phyloP scores from a whole-genome alignment of 345 rosid species.

The Brassica rapa region DNA sequence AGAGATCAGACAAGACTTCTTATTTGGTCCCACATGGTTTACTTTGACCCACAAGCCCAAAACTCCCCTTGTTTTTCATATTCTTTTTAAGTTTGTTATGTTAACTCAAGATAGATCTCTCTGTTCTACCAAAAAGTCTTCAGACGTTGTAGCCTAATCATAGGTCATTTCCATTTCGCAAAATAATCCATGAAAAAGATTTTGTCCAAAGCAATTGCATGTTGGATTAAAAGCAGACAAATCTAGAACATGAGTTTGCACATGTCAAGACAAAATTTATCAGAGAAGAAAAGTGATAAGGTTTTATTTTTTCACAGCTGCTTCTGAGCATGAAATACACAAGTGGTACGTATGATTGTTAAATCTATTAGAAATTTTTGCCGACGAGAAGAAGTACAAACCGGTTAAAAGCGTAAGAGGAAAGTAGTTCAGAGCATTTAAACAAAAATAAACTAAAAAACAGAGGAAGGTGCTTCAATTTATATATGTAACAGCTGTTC shows the following conservation, averaged over 20 bases:
- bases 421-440: constrained; percentile 72
- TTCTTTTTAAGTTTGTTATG: neutral
- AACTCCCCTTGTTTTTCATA: constrained; percentile 10
- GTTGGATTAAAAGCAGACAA: constrained; percentile 32
- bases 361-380: neutral
- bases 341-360: neutral
- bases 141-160: constrained; percentile 38
- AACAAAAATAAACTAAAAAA: constrained; percentile 43
- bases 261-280: neutral
- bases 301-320: neutral
- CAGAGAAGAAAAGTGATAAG: neutral
- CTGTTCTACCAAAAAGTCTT: constrained; percentile 26
- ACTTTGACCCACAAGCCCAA: constrained; percentile 17
- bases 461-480: constrained; percentile 34
- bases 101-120: constrained; percentile 37
- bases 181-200: constrained; percentile 31
- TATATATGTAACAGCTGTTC: constrained; percentile 38
- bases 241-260: constrained; percentile 29
- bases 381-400: constrained; percentile 33
- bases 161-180: constrained; percentile 1
- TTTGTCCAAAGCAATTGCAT: constrained; percentile 24
- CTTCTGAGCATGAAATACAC: neutral
- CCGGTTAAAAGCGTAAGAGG: constrained; percentile 31
- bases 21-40: constrained; percentile 38
- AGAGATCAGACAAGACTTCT: constrained; percentile 38